Percentiles rank a stretch among this genome's conserved stretches.
These are phyloP conservation scores for Mortierella sp. DNA, from an alignment of 371 early-diverging fungal species.

Conservation along the genomic window DNA sequence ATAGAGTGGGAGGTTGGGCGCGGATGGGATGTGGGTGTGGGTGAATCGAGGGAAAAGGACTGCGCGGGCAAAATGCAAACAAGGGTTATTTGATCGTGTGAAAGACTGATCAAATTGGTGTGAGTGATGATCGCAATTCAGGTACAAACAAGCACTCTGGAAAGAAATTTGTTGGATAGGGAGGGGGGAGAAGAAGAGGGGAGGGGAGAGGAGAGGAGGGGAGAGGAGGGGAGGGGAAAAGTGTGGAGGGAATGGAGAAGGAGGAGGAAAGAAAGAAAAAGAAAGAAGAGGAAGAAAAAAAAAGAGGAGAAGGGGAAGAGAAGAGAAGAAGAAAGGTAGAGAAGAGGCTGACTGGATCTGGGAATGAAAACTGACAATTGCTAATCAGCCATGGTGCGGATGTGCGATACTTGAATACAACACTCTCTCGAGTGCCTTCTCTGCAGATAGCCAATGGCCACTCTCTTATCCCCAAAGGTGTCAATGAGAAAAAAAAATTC, in stretches of 20 bases:
- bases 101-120: neutral
- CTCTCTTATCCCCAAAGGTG: neutral
- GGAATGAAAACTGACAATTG: neutral
- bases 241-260: neutral
- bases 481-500: neutral
- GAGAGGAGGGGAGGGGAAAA: neutral
- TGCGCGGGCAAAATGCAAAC: neutral
- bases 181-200: neutral
- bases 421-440: neutral
- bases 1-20: neutral
- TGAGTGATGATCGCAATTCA: too few relatives aligned
- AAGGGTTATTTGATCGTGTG: neutral
- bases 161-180: neutral
- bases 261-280: neutral
- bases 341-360: neutral
- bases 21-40: neutral
- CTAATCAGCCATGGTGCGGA: neutral
- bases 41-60: neutral
- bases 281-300: neutral
- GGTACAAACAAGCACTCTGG: too few relatives aligned
- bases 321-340: neutral
- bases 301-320: too few relatives aligned
- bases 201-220: neutral
- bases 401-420: too few relatives aligned
- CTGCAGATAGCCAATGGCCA: neutral